Evolutionary conservation across 1,284 basidiomycete genomes (phyloP).

Genomic region (Papiliotrema flavescens): DNA sequence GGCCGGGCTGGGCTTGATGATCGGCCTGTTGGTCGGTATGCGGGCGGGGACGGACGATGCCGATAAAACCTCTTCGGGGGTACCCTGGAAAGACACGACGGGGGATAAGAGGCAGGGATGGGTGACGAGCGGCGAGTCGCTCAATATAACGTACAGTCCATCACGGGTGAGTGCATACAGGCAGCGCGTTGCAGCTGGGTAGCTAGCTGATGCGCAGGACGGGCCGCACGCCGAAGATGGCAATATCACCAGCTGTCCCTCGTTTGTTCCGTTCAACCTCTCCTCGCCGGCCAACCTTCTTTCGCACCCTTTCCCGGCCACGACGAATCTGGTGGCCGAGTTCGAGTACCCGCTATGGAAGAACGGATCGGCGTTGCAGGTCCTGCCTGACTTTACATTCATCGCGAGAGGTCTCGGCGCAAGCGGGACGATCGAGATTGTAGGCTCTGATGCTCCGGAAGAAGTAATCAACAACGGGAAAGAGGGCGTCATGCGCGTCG

Average conservation of each 20-base stretch:
- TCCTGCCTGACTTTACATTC: conserved; percentile 31
- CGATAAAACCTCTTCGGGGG: background rate
- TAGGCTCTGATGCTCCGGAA: conserved; percentile 35
- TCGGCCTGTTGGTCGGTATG: conserved; percentile 35
- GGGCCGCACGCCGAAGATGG: conserved; percentile 38
- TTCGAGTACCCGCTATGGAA: conserved; percentile 31
- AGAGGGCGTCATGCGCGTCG: conserved; percentile 36
- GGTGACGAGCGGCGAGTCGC: conserved; percentile 13
- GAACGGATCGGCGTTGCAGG: conserved; percentile 11
- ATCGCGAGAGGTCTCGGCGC: conserved; percentile 40
- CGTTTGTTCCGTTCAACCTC: conserved; percentile 28
- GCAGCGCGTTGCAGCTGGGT: too few species aligned
- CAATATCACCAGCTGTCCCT: conserved; percentile 32
- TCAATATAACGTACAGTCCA: conserved; percentile 34
- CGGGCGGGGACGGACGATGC: conserved; percentile 7
- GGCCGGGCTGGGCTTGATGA: conserved; percentile 9
- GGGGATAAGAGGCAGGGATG: conserved; percentile 9
- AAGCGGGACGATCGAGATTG: conserved; percentile 40
- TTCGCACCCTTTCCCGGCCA: conserved; percentile 30
- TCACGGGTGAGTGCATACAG: conserved; percentile 24
- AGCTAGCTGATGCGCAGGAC: conserved; percentile 28
- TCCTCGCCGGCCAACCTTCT: conserved; percentile 21
- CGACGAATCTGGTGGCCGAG: conserved; percentile 24
- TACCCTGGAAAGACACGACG: conserved; percentile 13
- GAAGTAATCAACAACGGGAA: conserved; percentile 27